Evolutionary conservation across 192 early-diverging fungal species (phyloP).

Genomic region (Podila verticillata): DNA sequence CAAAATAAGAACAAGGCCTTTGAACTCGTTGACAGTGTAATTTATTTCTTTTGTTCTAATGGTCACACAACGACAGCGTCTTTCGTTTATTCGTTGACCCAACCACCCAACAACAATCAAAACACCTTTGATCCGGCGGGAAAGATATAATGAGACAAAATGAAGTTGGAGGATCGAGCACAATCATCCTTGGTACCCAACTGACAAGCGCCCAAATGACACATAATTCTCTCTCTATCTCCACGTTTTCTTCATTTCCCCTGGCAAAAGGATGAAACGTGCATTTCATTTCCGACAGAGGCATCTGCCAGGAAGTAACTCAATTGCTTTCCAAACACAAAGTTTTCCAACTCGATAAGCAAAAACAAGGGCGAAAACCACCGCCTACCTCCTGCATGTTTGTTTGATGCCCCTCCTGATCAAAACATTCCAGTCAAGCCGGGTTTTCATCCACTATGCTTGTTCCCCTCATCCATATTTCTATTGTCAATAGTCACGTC

Average conservation of each 20-base stretch:
- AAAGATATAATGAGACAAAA: too few species aligned
- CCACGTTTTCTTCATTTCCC: slow-evolving; percentile 2
- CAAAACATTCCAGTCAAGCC: neutral
- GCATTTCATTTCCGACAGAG: neutral
- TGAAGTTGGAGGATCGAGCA: too few species aligned
- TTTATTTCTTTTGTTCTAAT: too few species aligned
- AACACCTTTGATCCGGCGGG: too few species aligned
- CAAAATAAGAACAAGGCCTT: too few species aligned
- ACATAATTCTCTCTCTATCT: too few species aligned
- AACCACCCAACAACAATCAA: too few species aligned
- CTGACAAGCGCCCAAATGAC: neutral
- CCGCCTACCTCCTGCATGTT: neutral
- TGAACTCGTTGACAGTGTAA: too few species aligned
- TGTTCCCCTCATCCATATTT: too few species aligned
- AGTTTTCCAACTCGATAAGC: too few species aligned
- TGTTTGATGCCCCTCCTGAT: neutral
- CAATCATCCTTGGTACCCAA: neutral
- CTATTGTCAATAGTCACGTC: neutral
- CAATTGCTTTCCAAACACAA: neutral
- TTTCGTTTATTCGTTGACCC: too few species aligned
- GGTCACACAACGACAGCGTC: too few species aligned
- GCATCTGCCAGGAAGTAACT: neutral
- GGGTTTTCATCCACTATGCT: neutral
- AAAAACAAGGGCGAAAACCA: neutral
- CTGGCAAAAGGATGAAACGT: neutral